Base-by-base conservation (phyloP, 129 eudicot genomes). In the Pittosporum tobira region DNA sequence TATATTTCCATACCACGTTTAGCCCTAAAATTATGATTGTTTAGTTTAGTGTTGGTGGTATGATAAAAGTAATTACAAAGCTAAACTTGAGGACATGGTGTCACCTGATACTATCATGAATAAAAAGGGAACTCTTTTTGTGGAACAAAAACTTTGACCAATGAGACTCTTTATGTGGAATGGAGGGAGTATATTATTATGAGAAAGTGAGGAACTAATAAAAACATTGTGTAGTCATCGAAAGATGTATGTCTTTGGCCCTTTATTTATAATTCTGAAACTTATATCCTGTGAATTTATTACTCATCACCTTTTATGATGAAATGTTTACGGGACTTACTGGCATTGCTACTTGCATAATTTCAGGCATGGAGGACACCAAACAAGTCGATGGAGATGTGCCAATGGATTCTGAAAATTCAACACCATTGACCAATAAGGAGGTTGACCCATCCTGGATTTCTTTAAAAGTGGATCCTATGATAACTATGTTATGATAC, bases 371-470 rank as follows among this genome's bases (percentile, higher is more conserved):
- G 27, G 61, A 38, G 15, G 61, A 56, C 9, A 45, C 18, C 44
- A 56, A 56, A 19, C 45, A 56, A 56, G 61, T 30, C 8, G 45
- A 56, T 18, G 46, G 61, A 12, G 61, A 56, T 9, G 69, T 57
- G 22, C 55, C 57, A 48, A 73, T 61, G 55, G 78, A 74, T 31
- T 64, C 73, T 63, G 74, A 71, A 38, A 81, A 66, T 63, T 48
- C 87, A 20, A 74, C 71, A 71, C 71, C 78, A 68, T 73, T 89
- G 66, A 26, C 94, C 48, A 66, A 72, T 44, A 77, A 83, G 75
- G 96, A 91, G 80, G 95, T 83, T 69, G 71, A 42, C 67, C 53
- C n/a, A 61, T 49, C 67, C 16, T 27, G 23, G n/a, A 47, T 49
- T 40, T 57, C 30, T 16, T 18, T 37, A 55, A 16, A 28, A 7